Conservation (phyloP, 83 land plant species). For the Isoetes engelmannii region DNA sequence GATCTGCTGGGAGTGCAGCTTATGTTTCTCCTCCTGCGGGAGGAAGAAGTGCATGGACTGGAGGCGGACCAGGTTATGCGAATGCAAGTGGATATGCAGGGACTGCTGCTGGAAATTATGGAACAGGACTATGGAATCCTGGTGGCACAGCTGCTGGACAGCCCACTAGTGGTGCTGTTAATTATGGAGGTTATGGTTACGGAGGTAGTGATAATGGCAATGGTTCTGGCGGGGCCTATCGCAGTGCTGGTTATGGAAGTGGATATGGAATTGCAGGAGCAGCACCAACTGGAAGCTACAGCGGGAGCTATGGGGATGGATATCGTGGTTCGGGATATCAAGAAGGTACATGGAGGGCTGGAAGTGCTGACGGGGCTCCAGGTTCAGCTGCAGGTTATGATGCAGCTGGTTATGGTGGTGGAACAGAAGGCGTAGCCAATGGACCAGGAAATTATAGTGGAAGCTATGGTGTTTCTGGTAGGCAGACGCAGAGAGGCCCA, state of each 20-base stretch:
- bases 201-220: background rate
- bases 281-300: constrained; percentile 7
- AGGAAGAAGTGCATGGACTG: no score
- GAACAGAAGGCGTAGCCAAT: background rate
- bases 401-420: background rate
- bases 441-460: constrained; percentile 7
- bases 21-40: no score
- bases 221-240: constrained; percentile 10
- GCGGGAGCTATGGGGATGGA: background rate
- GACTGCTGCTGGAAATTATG: no score
- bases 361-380: constrained; percentile 7
- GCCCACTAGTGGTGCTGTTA: constrained; percentile 4
- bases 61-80: no score
- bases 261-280: constrained; percentile 8
- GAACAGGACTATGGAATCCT: no score
- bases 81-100: no score
- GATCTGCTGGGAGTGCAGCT: constrained; percentile 3
- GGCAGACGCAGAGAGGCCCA: constrained; percentile 15
- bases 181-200: constrained; percentile 24
- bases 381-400: constrained; percentile 7
- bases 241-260: constrained; percentile 25
- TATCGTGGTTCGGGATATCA: background rate
- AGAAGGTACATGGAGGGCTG: background rate
- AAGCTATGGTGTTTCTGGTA: constrained; percentile 9
- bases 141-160: constrained; percentile 13